Evolutionary conservation across 179 eudicot genomes (phyloP), one percentile per base, ranked within the genome.

Genomic region (Actinidia arguta): DNA sequence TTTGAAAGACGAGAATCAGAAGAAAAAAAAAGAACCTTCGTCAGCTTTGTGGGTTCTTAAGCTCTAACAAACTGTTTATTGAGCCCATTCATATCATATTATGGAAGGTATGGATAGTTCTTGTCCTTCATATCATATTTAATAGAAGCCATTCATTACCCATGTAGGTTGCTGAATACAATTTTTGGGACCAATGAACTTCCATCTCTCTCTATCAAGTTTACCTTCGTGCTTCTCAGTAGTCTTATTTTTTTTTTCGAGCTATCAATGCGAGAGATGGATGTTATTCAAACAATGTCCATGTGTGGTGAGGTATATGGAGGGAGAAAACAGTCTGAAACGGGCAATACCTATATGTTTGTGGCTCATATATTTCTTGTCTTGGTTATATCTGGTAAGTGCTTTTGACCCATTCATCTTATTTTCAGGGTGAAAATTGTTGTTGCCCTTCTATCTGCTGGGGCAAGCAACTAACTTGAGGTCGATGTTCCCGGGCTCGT

Each of bases 391-490:
- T 27, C 17, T 61, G 59, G 10, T 48, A 64, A 75, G 46, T 66
- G 52, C 50, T 77, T 67, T 47, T 14, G 31, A 69, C 70, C 24
- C n/a, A 44, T 22, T 76, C 31, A 48, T 70, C 44, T 73, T 36
- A 75, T 82, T 82, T 88, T 78, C 93, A 96, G 98, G 92, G 95
- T 92, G 85, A 89, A 90, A 82, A 96, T 93, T 98, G 98, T 95
- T 78, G 99, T 93, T 76, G 86, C 90, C 81, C 99, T 96, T 90
- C 90, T 95, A 42, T 95, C 99, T 81, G 96, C 94, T 73, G 98
- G 96, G 18, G 98, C 99, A 81, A 96, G 36, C 2, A 31, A 31
- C 36, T 31, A 31, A 31, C 36, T 31, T 31, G 36, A 31, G 36
- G 1, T 31, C 1, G 36, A 31, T 0, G 36, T 31, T 31, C 2